Conservation (phyloP, 371 early-diverging fungal species). For the Actinomortierella wolfii region DNA sequence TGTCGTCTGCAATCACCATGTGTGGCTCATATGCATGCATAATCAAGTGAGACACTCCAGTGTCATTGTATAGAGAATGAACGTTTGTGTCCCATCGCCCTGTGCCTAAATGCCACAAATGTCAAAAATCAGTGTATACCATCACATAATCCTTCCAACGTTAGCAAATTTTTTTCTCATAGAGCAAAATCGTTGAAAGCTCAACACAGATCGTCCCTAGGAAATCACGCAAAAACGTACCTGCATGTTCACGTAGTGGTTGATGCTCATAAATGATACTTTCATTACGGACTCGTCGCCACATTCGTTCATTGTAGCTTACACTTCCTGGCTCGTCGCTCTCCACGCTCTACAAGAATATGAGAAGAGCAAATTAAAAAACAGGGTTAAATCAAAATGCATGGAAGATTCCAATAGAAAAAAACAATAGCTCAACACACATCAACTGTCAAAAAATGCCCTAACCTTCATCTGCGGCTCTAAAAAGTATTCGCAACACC, state of each 20-base stretch:
- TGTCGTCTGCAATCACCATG: slow-evolving; percentile 72
- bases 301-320: slow-evolving; percentile 76
- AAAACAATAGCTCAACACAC: too few species aligned
- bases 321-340: slow-evolving; percentile 85
- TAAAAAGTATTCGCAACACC: slow-evolving; percentile 88
- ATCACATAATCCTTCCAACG: not conserved
- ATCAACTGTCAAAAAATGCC: not conserved
- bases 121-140: not conserved
- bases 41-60: slow-evolving; percentile 55
- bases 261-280: slow-evolving; percentile 66
- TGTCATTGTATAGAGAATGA: slow-evolving; percentile 63
- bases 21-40: slow-evolving; percentile 85
- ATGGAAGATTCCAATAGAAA: not conserved
- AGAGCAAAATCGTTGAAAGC: slow-evolving; percentile 1
- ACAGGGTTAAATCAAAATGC: not conserved
- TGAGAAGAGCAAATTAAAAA: not conserved
- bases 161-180: too few species aligned
- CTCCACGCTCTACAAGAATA: slow-evolving; percentile 66
- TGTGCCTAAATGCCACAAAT: slow-evolving; percentile 29
- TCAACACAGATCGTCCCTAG: too few species aligned
- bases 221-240: slow-evolving; percentile 9
- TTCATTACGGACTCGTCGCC: slow-evolving; percentile 78
- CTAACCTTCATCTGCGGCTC: slow-evolving; percentile 87
- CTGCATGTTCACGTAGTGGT: slow-evolving; percentile 52
- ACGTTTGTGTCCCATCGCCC: slow-evolving; percentile 69